Base-by-base conservation (phyloP, 2,329 filamentous ascomycete species). In the Cytospora mali region DNA sequence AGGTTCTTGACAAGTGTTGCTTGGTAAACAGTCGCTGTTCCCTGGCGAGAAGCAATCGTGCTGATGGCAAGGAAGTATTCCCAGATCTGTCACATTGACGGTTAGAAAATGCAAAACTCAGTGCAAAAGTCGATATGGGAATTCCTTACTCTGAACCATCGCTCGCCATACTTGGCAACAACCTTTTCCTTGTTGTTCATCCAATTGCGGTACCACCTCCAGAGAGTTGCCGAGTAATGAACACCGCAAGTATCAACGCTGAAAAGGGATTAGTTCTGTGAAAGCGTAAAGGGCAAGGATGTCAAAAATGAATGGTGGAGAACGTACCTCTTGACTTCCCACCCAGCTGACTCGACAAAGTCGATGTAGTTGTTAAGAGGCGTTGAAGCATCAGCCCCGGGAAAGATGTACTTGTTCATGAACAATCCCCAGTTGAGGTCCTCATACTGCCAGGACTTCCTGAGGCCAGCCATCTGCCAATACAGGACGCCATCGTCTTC, bases 351-450 rank as follows among this genome's bases (percentile, higher is more conserved):
- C 81, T 99, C 94, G 27, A 97, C 85, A 73, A 87, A 87, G 75
- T 92, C 87, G 70, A 96, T 82, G 71, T 95, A 91, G 78, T 89
- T 94, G 70, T 92, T 92, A 53, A 99, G 87, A 58, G 95, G 95
- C 62, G 92, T 96, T 51, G 92, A 96, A 57, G 94, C 94, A 75
- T 98, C 94, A 55, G 95, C 94, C 74, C 95, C 95, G 42, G 93
- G 95, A 85, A 98, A 98, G 76, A 98, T 85, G 79, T 98, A 97
- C 82, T 97, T 97, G 88, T 97, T 98, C 92, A 98, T 96, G 85
- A 97, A 98, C 54, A 97, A 84, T 75, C 95, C 94, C 94, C 95
- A 98, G 76, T 94, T 91, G 58, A 97, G 85, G 80, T 98, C 94
- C 83, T 98, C 93, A 74, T 97, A 98, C 78, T 98, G 95, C 95